phyloP scores from a whole-genome alignment of 208 protist species.

The Crithidia brevicula region DNA sequence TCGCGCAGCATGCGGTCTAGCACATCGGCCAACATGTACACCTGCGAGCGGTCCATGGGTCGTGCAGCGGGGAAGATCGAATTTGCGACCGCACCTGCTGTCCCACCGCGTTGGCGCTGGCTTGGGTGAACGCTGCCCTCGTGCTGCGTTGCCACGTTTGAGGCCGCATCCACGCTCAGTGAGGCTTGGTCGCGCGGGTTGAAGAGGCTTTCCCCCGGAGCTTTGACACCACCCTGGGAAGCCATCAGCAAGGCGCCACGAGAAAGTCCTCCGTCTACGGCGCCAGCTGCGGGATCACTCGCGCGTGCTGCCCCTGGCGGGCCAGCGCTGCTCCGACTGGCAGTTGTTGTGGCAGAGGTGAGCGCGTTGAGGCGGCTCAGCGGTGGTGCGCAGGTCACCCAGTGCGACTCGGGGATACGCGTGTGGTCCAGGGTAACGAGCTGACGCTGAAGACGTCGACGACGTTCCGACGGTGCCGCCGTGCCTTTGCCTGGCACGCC shows the following conservation, averaged over 20 bases:
- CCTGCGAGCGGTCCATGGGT: conserved; percentile 75
- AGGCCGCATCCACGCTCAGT: not conserved
- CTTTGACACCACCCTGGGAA: not conserved
- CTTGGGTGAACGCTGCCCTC: conserved; percentile 7
- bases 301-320: not conserved
- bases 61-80: conserved; percentile 67
- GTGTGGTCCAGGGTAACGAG: conserved; percentile 64
- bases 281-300: not conserved
- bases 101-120: not conserved
- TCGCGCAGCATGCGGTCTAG: conserved; percentile 82
- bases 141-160: conserved; percentile 13
- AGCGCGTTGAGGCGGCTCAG: conserved; percentile 15
- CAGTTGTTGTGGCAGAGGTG: no score
- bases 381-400: conserved; percentile 53
- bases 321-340: no score
- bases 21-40: conserved; percentile 83
- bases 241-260: not conserved
- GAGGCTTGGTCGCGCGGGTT: not conserved
- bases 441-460: conserved; percentile 44
- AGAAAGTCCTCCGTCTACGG: not conserved
- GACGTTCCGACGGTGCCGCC: conserved; percentile 27
- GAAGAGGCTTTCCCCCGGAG: not conserved
- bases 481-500: conserved; percentile 26
- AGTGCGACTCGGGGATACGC: conserved; percentile 72
- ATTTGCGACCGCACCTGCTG: conserved; percentile 1